Percentiles rank a stretch among this genome's conserved stretches.
phyloP scores from a whole-genome alignment of 2,329 filamentous ascomycete species.

The Thielaviopsis musarum region DNA sequence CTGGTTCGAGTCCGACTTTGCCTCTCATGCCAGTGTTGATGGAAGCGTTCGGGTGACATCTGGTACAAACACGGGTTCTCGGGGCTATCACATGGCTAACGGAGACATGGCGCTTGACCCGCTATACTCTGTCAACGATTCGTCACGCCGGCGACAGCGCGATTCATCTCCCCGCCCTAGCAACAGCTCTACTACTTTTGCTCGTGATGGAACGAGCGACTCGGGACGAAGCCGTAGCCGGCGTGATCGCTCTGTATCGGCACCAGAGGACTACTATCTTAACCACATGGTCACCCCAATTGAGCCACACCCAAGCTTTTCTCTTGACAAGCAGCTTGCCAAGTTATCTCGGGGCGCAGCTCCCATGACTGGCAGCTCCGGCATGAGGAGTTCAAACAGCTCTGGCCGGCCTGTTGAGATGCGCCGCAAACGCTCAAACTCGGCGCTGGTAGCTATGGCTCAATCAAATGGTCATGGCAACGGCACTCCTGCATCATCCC shows the following conservation, averaged over 20 bases:
- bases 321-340: neutral
- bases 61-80: neutral
- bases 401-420: neutral
- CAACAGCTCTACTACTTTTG: too few species aligned
- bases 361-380: neutral
- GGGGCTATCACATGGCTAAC: neutral
- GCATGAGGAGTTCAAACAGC: neutral
- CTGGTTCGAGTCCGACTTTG: constrained; percentile 4
- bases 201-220: too few species aligned
- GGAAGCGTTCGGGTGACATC: neutral
- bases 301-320: neutral
- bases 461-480: neutral
- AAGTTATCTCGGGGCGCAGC: neutral
- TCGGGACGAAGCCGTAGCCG: too few species aligned
- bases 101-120: too few species aligned
- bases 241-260: neutral
- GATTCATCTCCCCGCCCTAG: too few species aligned
- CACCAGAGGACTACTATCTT: neutral
- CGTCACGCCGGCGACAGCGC: too few species aligned
- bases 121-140: too few species aligned
- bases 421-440: neutral
- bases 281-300: neutral
- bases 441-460: neutral
- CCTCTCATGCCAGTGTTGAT: neutral
- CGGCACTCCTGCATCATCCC: neutral